These are phyloP conservation scores for Phytophthora syringae DNA, from an alignment of 352 stramenopile species.

Conservation along the genomic window DNA sequence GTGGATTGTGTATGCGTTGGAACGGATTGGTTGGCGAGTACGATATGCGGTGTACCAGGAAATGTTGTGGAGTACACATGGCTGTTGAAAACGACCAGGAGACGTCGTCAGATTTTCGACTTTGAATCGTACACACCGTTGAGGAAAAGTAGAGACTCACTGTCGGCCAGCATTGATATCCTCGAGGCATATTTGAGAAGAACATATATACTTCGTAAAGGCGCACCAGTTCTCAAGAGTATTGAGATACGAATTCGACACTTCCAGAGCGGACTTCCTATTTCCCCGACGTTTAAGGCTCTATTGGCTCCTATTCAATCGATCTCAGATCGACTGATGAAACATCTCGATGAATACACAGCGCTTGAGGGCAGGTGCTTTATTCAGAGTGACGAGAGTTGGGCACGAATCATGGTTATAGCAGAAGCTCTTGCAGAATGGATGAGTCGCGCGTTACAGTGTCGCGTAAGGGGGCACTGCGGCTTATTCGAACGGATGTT, in stretches of 20 bases:
- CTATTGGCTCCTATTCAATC: conserved; percentile 15
- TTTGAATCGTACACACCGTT: neutral
- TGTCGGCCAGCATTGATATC: neutral
- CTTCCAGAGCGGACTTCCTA: neutral
- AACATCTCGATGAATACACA: neutral
- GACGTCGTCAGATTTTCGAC: neutral
- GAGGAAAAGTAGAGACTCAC: neutral
- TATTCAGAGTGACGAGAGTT: neutral
- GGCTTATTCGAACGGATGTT: neutral
- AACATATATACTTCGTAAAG: conserved; percentile 2
- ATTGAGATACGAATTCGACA: conserved; percentile 14
- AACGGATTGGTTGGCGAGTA: conserved; percentile 3
- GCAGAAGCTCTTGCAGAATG: neutral
- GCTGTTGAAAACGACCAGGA: neutral
- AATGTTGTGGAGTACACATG: conserved; percentile 9
- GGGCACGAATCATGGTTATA: neutral
- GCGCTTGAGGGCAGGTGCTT: neutral
- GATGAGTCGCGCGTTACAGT: neutral
- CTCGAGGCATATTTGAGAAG: neutral
- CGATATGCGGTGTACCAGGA: neutral
- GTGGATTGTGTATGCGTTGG: neutral
- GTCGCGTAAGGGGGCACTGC: neutral
- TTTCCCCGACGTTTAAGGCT: neutral
- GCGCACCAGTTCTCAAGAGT: conserved; percentile 6
- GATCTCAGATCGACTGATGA: conserved; percentile 12